Conservation (phyloP, 306 rosid species). For the Malus sieversii region DNA sequence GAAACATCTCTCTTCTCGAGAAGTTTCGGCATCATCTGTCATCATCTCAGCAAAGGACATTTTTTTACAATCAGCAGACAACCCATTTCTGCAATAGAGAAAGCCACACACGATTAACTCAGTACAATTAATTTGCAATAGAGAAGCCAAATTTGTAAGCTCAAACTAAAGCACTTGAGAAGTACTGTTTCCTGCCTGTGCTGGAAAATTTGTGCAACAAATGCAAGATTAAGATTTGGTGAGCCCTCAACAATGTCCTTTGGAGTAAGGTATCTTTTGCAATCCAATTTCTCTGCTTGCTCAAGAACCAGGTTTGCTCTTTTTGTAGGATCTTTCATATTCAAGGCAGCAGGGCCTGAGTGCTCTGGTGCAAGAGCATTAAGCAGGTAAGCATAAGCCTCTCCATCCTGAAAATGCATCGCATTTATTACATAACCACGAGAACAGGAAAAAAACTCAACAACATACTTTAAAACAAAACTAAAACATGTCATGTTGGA, state of each 20-base stretch:
- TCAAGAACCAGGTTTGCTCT: constrained; percentile 91
- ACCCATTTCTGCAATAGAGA: constrained; percentile 72
- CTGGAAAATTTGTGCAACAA: constrained; percentile 98
- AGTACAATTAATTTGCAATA: constrained; percentile 17
- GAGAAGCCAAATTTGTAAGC: constrained; percentile 13
- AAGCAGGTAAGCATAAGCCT: constrained; percentile 91
- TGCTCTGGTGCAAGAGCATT: constrained; percentile 91
- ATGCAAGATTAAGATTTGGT: constrained; percentile 98
- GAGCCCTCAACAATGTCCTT: constrained; percentile 95
- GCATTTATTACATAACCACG: constrained; percentile 1
- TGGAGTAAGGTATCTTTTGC: constrained; percentile 89
- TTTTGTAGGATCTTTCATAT: constrained; percentile 59
- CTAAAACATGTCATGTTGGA: neutral
- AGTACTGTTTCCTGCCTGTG: constrained; percentile 56
- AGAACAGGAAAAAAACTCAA: neutral
- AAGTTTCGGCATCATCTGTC: constrained; percentile 93
- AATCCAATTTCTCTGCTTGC: constrained; percentile 87
- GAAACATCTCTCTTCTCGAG: constrained; percentile 97
- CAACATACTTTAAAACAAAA: constrained; percentile 9
- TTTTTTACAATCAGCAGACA: constrained; percentile 59
- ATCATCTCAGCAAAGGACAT: constrained; percentile 95
- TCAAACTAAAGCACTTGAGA: constrained; percentile 1
- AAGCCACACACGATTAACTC: neutral
- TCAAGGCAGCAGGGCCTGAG: constrained; percentile 61
- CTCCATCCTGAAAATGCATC: constrained; percentile 73